These are phyloP conservation scores for Scheffersomyces coipomensis DNA, from an alignment of 805 yeast species.

Conservation along the genomic window DNA sequence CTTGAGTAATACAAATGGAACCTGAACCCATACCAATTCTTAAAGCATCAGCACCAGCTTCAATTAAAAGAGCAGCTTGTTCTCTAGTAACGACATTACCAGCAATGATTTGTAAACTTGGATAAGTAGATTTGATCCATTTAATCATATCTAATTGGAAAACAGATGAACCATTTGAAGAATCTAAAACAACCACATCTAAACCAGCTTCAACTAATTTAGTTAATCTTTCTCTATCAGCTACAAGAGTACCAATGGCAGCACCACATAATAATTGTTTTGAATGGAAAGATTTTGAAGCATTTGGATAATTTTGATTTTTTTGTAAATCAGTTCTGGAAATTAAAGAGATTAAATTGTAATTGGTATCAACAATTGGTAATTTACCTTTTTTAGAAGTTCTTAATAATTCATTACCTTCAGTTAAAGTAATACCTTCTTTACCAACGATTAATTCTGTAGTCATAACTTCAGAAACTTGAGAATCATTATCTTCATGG, in stretches of 20 bases:
- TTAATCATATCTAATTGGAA: constrained; percentile 93
- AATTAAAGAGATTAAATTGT: constrained; percentile 80
- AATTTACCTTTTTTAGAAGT: constrained; percentile 95
- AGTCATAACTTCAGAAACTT: constrained; percentile 84
- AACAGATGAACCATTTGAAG: constrained; percentile 95
- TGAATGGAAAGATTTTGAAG: constrained; percentile 88
- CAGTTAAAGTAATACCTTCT: constrained; percentile 74
- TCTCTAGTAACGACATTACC: constrained; percentile 99
- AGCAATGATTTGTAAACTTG: constrained; percentile 85
- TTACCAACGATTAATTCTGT: constrained; percentile 80
- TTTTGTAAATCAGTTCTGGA: constrained; percentile 97
- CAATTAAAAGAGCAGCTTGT: constrained; percentile 93
- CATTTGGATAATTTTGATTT: constrained; percentile 89
- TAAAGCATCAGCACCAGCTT: constrained; percentile 96
- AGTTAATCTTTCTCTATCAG: constrained; percentile 81
- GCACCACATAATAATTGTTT: constrained; percentile 99
- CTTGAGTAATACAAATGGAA: constrained; percentile 98
- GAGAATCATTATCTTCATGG: constrained; percentile 66
- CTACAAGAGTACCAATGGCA: constrained; percentile 90
- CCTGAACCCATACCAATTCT: constrained; percentile 99
- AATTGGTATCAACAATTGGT: constrained; percentile 80
- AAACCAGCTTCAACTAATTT: constrained; percentile 93
- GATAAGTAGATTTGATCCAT: constrained; percentile 81
- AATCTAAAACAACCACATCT: constrained; percentile 93
- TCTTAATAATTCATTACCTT: constrained; percentile 90